Conservation (phyloP, 2,329 filamentous ascomycete species). For the Fonsecaea erecta region DNA sequence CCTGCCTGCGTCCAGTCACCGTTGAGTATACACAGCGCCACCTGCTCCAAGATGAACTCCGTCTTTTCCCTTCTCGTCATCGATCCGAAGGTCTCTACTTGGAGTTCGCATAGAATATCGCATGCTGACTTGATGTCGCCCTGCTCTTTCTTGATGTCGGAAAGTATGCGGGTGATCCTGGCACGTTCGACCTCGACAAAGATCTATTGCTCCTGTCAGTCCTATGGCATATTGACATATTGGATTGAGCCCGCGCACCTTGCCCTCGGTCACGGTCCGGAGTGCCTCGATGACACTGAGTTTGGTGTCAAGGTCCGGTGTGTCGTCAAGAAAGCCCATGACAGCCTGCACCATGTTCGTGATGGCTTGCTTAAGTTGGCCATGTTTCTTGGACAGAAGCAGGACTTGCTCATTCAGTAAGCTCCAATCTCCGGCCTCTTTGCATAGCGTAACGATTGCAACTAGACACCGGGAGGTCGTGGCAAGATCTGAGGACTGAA, state of each 20-base stretch:
- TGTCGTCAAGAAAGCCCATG: conserved; percentile 87
- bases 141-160: conserved; percentile 95
- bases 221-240: not conserved
- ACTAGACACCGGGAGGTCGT: conserved; percentile 90
- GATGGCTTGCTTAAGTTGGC: conserved; percentile 97
- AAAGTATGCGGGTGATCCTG: conserved; percentile 90
- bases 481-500: conserved; percentile 87
- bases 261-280: conserved; percentile 95
- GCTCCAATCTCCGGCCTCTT: conserved; percentile 89
- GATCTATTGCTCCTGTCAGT: conserved; percentile 62
- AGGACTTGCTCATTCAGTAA: conserved; percentile 96
- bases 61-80: conserved; percentile 98
- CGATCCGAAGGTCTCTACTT: conserved; percentile 98
- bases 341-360: conserved; percentile 99
- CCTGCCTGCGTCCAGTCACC: conserved; percentile 95
- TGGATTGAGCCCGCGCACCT: conserved; percentile 56
- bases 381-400: conserved; percentile 98
- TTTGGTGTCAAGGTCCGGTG: conserved; percentile 84
- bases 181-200: conserved; percentile 99
- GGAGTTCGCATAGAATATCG: conserved; percentile 93
- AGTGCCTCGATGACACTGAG: conserved; percentile 92
- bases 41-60: conserved; percentile 96
- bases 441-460: conserved; percentile 90
- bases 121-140: conserved; percentile 88
- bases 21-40: conserved; percentile 90